These are phyloP conservation scores for Lactarius vividus DNA, from an alignment of 768 basidiomycete species.

Conservation along the genomic window DNA sequence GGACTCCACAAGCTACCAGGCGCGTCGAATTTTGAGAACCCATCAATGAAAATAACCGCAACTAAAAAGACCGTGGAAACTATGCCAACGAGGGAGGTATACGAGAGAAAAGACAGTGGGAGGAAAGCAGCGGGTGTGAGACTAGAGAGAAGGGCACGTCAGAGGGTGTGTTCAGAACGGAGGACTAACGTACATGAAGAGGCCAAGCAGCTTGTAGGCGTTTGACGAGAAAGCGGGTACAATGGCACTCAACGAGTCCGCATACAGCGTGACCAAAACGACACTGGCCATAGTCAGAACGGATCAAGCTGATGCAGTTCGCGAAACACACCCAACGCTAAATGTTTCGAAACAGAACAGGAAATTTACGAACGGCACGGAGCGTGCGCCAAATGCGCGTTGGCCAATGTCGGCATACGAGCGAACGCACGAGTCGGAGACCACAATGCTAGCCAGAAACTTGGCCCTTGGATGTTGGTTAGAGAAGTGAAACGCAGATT, in stretches of 20 bases:
- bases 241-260: conserved; percentile 78
- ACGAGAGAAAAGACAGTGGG: conserved; percentile 81
- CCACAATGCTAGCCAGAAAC: conserved; percentile 74
- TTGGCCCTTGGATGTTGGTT: conserved; percentile 59
- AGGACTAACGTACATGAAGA: conserved; percentile 55
- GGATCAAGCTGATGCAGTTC: neutral
- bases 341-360: conserved; percentile 89
- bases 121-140: conserved; percentile 83
- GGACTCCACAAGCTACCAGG: conserved; percentile 84
- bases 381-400: conserved; percentile 81
- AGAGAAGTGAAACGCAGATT: neutral
- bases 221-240: conserved; percentile 63
- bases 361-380: conserved; percentile 58
- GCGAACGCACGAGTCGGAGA: conserved; percentile 61
- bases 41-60: conserved; percentile 77
- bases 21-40: conserved; percentile 61
- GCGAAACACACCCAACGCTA: conserved; percentile 59
- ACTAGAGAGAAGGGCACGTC: conserved; percentile 39
- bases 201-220: conserved; percentile 72
- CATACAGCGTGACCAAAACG: conserved; percentile 84
- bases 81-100: conserved; percentile 85
- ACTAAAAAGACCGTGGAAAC: conserved; percentile 74
- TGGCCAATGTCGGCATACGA: conserved; percentile 90
- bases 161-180: neutral
- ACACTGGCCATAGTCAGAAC: conserved; percentile 48